Evolutionary conservation across 306 rosid genomes (phyloP).

Genomic region (Vigna nakashimae): DNA sequence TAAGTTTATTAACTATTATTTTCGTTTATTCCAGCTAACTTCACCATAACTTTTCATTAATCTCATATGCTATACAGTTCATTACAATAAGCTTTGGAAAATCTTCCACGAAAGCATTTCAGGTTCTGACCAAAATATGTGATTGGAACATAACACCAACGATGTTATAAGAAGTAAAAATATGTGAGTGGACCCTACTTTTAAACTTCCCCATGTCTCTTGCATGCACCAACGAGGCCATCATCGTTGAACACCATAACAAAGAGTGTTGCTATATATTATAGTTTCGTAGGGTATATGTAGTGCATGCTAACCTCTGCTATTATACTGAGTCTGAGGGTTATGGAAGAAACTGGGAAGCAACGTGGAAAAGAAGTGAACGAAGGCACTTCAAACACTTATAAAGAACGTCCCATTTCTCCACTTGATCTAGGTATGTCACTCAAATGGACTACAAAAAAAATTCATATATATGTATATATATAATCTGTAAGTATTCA

Average conservation of each 20-base stretch:
- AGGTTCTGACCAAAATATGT: not conserved
- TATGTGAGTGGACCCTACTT: conserved; percentile 13
- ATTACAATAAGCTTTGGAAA: conserved; percentile 3
- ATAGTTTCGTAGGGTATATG: not conserved
- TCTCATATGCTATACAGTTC: not conserved
- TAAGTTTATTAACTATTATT: not conserved
- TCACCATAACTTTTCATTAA: not conserved
- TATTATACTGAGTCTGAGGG: not conserved
- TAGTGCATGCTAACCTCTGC: not conserved
- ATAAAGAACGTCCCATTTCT: conserved; percentile 33
- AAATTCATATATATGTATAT: too few relatives aligned
- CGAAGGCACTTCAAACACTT: conserved; percentile 20
- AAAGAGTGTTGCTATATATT: not conserved
- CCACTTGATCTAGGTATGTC: conserved; percentile 46
- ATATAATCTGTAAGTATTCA: too few relatives aligned
- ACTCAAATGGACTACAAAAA: too few relatives aligned
- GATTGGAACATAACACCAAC: too few relatives aligned
- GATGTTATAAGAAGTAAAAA: too few relatives aligned
- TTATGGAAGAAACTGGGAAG: conserved; percentile 55
- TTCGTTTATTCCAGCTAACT: not conserved
- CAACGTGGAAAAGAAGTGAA: conserved; percentile 32
- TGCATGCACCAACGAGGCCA: conserved; percentile 10
- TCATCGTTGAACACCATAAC: conserved; percentile 2
- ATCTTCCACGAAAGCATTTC: not conserved
- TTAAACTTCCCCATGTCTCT: conserved; percentile 25